Evolutionary conservation across 306 rosid species (phyloP).

Genomic region (Prosopis cineraria): DNA sequence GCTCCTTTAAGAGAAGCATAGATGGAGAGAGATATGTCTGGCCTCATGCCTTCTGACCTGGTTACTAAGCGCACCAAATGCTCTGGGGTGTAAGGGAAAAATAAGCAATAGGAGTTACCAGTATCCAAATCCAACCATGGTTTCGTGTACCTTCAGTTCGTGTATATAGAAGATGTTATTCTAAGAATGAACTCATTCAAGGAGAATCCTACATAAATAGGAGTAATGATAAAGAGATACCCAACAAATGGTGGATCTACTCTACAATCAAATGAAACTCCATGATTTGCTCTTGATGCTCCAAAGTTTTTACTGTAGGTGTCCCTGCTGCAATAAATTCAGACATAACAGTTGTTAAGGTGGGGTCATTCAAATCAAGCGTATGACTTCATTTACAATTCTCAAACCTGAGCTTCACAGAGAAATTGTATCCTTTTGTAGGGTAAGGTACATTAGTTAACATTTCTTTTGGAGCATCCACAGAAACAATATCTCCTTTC

Average conservation of each 20-base stretch:
- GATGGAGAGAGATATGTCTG: slow-evolving; percentile 65
- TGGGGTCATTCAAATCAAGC: slow-evolving; percentile 28
- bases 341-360: slow-evolving; percentile 27
- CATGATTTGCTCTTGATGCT: slow-evolving; percentile 48
- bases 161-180: slow-evolving; percentile 22
- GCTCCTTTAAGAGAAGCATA: slow-evolving; percentile 67
- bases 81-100: slow-evolving; percentile 91
- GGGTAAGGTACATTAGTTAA: slow-evolving; percentile 88
- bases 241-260: slow-evolving; percentile 91
- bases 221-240: slow-evolving; percentile 49
- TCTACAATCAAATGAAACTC: slow-evolving; percentile 63
- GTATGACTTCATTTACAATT: slow-evolving; percentile 27
- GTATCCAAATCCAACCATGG: slow-evolving; percentile 85
- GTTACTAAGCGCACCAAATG: slow-evolving; percentile 74
- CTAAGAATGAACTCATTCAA: slow-evolving; percentile 26
- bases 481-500: slow-evolving; percentile 56
- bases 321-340: slow-evolving; percentile 34
- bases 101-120: slow-evolving; percentile 77
- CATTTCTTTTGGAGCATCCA: slow-evolving; percentile 80
- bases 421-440: slow-evolving; percentile 81
- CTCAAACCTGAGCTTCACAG: slow-evolving; percentile 81
- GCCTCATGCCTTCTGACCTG: slow-evolving; percentile 69
- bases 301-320: slow-evolving; percentile 41
- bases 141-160: slow-evolving; percentile 69
- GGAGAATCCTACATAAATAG: slow-evolving; percentile 13